Percentiles rank a stretch among this genome's conserved stretches.
phyloP scores from a whole-genome alignment of 2,329 filamentous ascomycete species.

The Ophiostoma quercus region DNA sequence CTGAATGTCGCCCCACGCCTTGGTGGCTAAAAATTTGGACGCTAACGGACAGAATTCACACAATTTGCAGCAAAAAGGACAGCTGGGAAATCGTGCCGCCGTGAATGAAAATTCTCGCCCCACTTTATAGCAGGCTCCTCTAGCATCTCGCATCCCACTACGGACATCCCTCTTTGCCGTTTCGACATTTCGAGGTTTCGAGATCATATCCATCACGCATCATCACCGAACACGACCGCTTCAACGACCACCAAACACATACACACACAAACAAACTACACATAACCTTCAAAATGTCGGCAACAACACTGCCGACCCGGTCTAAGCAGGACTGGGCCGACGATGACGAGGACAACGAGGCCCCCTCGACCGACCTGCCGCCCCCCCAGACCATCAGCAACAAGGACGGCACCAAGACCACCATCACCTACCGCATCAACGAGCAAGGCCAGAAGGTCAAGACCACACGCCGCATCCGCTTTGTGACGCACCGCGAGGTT shows the following conservation, averaged over 20 bases:
- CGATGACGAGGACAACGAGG: constrained; percentile 81
- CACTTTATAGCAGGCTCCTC: constrained; percentile 11
- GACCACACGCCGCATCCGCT: constrained; percentile 91
- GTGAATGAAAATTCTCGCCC: constrained; percentile 8
- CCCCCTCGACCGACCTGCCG: constrained; percentile 62
- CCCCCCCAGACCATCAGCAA: constrained; percentile 85
- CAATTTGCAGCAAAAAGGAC: constrained; percentile 16
- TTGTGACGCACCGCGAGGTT: constrained; percentile 82
- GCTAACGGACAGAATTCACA: constrained; percentile 21
- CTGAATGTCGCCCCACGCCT: constrained; percentile 22
- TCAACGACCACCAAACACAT: background rate
- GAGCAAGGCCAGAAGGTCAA: constrained; percentile 95
- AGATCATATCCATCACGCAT: background rate
- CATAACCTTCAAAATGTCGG: constrained; percentile 23
- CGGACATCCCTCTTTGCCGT: constrained; percentile 9
- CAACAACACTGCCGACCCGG: constrained; percentile 25
- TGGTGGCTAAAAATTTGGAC: constrained; percentile 26
- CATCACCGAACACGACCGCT: background rate
- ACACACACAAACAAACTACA: background rate
- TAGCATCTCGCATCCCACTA: constrained; percentile 11
- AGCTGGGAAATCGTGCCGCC: constrained; percentile 1
- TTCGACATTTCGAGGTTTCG: background rate
- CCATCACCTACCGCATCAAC: constrained; percentile 83
- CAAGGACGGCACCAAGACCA: constrained; percentile 97
- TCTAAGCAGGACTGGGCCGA: constrained; percentile 81